Base-by-base conservation (phyloP, 106 monocot species). In the Dendrobium huoshanense region DNA sequence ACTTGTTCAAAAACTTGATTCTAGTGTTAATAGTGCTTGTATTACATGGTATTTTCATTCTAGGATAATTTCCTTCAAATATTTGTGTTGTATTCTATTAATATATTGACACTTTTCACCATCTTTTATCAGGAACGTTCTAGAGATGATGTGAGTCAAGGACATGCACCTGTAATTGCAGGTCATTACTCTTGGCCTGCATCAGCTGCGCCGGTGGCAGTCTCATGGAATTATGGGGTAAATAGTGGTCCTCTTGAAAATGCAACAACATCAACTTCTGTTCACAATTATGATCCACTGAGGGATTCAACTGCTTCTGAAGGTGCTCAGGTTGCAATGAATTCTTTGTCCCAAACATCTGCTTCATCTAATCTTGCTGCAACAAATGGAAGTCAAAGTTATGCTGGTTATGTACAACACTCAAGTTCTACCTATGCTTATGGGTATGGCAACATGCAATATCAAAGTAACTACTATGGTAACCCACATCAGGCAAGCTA, bases 261-360 rank as follows among this genome's bases (percentile, higher is more conserved):
- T 88, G 86, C 87, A 20, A 45, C 54, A 41, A 68, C 87, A 22
- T 74, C 84, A 75, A 89, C 24, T 83, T 81, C 82, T 55, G 79
- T 80, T 37, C 88, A 94, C 80, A 84, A 86, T 77, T 90, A 88
- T 82, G 90, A 89, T 83, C 83, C 91, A 72, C 81, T 86, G 64
- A 91, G 48, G 61, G 87, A 85, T 55, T 80, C 51, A 27, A 65
- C 87, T 61, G 72, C 77, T 75, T 79, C 88, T 42, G 81, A 73
- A 73, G 86, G 81, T 80, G 55, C 73, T 79, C 88, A 88, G 43
- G 59, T 41, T 73, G 83, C 76, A 77, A 55, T 31, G 49, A 80
- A 72, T 76, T 68, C 79, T 67, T 58, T 85, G 55, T 56, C 86
- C 78, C 64, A 95, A 11, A 45, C 81, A 78, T 67, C 85, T 47